Evolutionary conservation across 257 asterid genomes (phyloP).

Genomic region (Scutellaria baicalensis): DNA sequence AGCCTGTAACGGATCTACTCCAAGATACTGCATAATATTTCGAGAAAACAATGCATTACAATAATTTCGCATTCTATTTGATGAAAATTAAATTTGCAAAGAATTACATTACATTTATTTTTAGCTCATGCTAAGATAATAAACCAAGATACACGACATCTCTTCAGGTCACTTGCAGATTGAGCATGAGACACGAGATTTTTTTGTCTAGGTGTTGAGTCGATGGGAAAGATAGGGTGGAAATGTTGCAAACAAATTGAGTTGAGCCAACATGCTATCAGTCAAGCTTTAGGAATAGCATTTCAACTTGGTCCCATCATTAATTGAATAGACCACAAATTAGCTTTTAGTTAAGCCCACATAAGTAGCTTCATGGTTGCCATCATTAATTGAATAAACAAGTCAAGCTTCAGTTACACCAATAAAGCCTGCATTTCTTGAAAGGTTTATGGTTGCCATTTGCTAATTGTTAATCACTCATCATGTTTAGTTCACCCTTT

Average conservation of each 20-base stretch:
- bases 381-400: no score
- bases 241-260: not conserved
- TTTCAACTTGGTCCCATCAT: not conserved
- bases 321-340: not conserved
- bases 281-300: not conserved
- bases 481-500: not conserved
- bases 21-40: conserved; percentile 54
- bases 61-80: not conserved
- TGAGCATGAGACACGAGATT: not conserved
- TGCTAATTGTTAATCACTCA: not conserved
- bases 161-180: not conserved
- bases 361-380: not conserved
- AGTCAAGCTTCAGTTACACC: not conserved
- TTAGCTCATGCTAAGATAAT: not conserved
- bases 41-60: conserved; percentile 10
- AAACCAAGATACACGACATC: not conserved
- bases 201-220: not conserved
- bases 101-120: not conserved
- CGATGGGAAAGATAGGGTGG: not conserved
- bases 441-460: not conserved
- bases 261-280: not conserved
- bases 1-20: conserved; percentile 86
- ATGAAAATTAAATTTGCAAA: not conserved
- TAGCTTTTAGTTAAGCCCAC: not conserved
- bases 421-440: not conserved